Base-by-base conservation (phyloP, 2,329 filamentous ascomycete species). In the Cryphonectria carpinicola region DNA sequence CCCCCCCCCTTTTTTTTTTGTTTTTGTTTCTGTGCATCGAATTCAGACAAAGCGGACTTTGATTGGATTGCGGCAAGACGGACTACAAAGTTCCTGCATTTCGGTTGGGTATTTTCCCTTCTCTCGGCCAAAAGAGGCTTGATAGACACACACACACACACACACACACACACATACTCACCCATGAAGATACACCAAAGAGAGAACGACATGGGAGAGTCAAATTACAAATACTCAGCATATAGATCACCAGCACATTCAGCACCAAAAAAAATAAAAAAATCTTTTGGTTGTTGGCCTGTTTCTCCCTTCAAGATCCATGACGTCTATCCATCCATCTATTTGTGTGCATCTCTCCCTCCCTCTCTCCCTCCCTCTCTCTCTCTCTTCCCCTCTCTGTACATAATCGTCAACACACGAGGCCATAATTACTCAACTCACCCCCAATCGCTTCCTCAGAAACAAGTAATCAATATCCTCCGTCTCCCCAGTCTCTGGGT, bases 391-490 rank as follows among this genome's bases (percentile, higher is more conserved):
- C 39, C 13, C 8, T 43, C 41, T 28, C 11, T 19, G n/a, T 60
- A 35, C 19, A 37, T 61, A 22, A 22, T 60, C 14, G 32, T 28
- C 60, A 39, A 39, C 22, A 5, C n/a, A 17, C 41, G 22, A n/a
- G 17, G 13, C 61, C 39, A 63, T 28, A 28, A 28, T 28, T 22
- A 8, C 8, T 43, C 61, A 46, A 7, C 14, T 4, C 61, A 39
- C 58, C 4, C 17, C 41, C 43, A 72, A 1, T 5, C 25, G 66
- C 65, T 73, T 71, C 41, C 43, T 69, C 56, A 73, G 22, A 6
- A 67, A 73, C n/a, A 71, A 0, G 14, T 66, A 69, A 46, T 73
- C 71, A 39, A 73, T 67, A 49, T 63, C 63, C 35, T 69, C 69
- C 61, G 10, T 65, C n/a, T 71, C 71, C n/a, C 71, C 71, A 43